Percentiles rank a stretch among this genome's conserved stretches.
Evolutionary conservation across 2,329 filamentous ascomycete species (phyloP).

Genomic region (Calonectria pauciramosa): DNA sequence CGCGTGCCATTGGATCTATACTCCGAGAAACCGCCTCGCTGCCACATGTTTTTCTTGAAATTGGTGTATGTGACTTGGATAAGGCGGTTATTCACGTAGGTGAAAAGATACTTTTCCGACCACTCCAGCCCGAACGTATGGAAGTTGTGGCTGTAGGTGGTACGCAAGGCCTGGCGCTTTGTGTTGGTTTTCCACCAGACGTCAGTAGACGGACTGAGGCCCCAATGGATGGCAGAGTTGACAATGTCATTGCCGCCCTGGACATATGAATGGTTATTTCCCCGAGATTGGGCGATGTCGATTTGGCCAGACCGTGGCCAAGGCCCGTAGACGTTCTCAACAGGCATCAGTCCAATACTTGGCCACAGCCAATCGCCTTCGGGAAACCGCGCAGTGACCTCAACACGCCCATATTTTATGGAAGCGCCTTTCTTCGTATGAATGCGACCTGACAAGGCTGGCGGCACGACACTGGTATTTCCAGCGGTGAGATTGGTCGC

Average conservation of each 20-base stretch:
- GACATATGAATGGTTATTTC: slow-evolving; percentile 83
- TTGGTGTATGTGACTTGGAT: slow-evolving; percentile 85
- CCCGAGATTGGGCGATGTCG: slow-evolving; percentile 84
- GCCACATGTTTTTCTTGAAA: slow-evolving; percentile 77
- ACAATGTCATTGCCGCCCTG: slow-evolving; percentile 87
- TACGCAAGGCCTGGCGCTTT: slow-evolving; percentile 81
- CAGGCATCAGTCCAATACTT: slow-evolving; percentile 91
- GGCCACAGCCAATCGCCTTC: slow-evolving; percentile 91
- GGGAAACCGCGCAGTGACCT: slow-evolving; percentile 83
- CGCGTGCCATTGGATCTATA: slow-evolving; percentile 75
- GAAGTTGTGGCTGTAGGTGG: slow-evolving; percentile 76
- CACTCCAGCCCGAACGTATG: slow-evolving; percentile 89
- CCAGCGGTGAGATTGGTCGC: slow-evolving; percentile 78
- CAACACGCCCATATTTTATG: slow-evolving; percentile 86
- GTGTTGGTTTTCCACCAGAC: slow-evolving; percentile 88
- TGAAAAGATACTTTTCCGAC: slow-evolving; percentile 91
- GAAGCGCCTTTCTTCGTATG: slow-evolving; percentile 78
- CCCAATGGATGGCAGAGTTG: slow-evolving; percentile 86
- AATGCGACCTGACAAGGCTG: slow-evolving; percentile 82
- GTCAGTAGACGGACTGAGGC: slow-evolving; percentile 78
- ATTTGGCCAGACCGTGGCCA: slow-evolving; percentile 90
- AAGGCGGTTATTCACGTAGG: slow-evolving; percentile 84
- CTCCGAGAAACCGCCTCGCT: slow-evolving; percentile 76
- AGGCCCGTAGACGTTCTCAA: slow-evolving; percentile 76
- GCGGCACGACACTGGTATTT: slow-evolving; percentile 82